Evolutionary conservation across 495 filamentous ascomycete genomes (phyloP).

Genomic region (Umbilicaria muhlenbergii): DNA sequence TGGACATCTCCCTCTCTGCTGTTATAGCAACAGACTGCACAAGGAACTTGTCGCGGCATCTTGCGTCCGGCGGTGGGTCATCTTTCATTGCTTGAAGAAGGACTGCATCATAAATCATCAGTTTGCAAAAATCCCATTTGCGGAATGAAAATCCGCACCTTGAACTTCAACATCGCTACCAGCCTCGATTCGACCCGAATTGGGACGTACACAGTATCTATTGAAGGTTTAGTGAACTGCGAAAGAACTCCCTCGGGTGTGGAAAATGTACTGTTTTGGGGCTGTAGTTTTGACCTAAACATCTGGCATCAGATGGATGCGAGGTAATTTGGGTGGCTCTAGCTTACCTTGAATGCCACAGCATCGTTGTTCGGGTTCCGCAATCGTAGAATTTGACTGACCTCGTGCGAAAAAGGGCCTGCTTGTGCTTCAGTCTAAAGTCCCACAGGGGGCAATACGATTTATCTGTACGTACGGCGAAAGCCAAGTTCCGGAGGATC

Average conservation of each 20-base stretch:
- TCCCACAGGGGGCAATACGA: neutral
- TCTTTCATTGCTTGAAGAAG: constrained; percentile 95
- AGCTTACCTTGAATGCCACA: constrained; percentile 84
- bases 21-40: constrained; percentile 86
- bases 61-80: constrained; percentile 69
- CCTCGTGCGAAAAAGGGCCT: constrained; percentile 91
- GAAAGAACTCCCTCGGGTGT: neutral
- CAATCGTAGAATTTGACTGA: constrained; percentile 67
- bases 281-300: constrained; percentile 93
- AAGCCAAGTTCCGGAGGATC: constrained; percentile 86
- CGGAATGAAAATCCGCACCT: constrained; percentile 37
- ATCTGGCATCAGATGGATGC: constrained; percentile 2
- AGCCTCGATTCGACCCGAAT: constrained; percentile 86
- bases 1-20: constrained; percentile 65
- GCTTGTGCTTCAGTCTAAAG: constrained; percentile 15
- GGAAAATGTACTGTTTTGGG: constrained; percentile 75
- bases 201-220: constrained; percentile 96
- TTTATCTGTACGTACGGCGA: constrained; percentile 48
- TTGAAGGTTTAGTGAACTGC: constrained; percentile 15
- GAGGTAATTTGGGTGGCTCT: neutral
- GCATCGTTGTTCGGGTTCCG: constrained; percentile 63
- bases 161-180: constrained; percentile 81
- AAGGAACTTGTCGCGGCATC: constrained; percentile 95
- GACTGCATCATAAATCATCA: constrained; percentile 35
- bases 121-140: neutral